A percentile compares a stretch with the other conserved stretches of the same genome.
These are phyloP conservation scores for Avena sativa DNA, from an alignment of 176 grass and related monocot genomes.

Conservation along the genomic window DNA sequence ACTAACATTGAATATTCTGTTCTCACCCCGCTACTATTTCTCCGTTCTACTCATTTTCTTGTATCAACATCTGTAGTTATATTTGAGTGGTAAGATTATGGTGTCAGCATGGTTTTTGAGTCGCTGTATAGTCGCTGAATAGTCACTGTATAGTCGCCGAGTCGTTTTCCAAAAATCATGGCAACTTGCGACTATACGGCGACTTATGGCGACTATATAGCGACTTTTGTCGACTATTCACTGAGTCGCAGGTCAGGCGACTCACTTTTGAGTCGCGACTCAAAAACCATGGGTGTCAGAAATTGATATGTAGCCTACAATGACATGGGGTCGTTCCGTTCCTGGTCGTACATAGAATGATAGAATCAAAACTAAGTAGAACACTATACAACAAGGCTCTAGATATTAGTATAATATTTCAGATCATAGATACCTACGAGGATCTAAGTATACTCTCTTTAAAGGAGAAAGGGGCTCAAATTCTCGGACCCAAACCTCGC, in stretches of 20 bases:
- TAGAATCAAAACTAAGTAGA: slow-evolving; percentile 6
- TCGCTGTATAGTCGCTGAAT: no score
- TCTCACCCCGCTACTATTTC: background rate
- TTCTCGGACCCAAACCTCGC: background rate
- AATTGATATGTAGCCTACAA: background rate
- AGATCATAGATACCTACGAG: background rate
- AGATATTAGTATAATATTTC: slow-evolving; percentile 9
- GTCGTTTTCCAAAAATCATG: no score
- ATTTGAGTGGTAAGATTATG: background rate
- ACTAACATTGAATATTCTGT: background rate
- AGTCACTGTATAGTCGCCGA: no score
- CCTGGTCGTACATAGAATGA: slow-evolving; percentile 1
- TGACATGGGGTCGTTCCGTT: background rate
- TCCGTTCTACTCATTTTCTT: background rate
- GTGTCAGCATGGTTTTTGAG: background rate
- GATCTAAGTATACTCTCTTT: background rate
- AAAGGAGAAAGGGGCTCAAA: slow-evolving; percentile 9
- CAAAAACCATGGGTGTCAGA: no score
- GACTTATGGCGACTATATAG: no score
- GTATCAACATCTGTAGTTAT: background rate
- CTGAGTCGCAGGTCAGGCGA: no score
- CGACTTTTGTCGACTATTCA: no score
- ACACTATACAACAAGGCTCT: background rate
- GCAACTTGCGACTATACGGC: no score
- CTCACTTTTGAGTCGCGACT: no score